Base-by-base conservation (phyloP, 495 filamentous ascomycete species). In the Neurospora sp. region DNA sequence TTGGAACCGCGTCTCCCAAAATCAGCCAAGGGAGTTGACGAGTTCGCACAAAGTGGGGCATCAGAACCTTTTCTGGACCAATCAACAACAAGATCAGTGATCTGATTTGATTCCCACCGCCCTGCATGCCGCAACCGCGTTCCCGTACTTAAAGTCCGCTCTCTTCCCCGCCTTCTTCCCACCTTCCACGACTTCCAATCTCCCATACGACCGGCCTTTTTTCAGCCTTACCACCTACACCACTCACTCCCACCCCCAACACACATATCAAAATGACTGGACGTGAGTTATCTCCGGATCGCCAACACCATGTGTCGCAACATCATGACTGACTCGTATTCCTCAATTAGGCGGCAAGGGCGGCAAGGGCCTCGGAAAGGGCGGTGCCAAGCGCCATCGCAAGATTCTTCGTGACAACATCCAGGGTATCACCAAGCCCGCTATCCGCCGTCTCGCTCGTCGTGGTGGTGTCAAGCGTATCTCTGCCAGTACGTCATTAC, bases 381-480 rank as follows among this genome's bases (percentile, higher is more conserved):
- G 89, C 72, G 89, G 89, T 78, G 89, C 89, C 87, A 98, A 98
- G 92, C 94, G 94, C 85, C 94, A 97, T 85, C 91, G 96, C 79
- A 99, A 98, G 91, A 98, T 99, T 87, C 89, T 99, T 82, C 93
- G 95, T 83, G 95, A 98, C 91, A 98, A 98, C 91, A 97, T 98
- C 84, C 95, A 98, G 82, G 96, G 96, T 89, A 99, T 99, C 85
- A 99, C 96, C 84, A 99, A 99, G 93, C 96, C 96, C 83, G 96
- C 96, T 82, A 99, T 99, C 88, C 94, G 96, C 84, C 96, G 96
- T 96, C 96, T 99, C 84, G 96, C 96, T 73, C 94, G 94, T 84
- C 94, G 94, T 93, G 94, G 94, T 87, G 94, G 94, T 94, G 94
- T 98, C 88, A 98, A 99, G 93, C 96, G 96, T 98, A 99, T 99